These are phyloP conservation scores for Dichomitus squalens DNA, from an alignment of 1,284 basidiomycete genomes.

Conservation along the genomic window DNA sequence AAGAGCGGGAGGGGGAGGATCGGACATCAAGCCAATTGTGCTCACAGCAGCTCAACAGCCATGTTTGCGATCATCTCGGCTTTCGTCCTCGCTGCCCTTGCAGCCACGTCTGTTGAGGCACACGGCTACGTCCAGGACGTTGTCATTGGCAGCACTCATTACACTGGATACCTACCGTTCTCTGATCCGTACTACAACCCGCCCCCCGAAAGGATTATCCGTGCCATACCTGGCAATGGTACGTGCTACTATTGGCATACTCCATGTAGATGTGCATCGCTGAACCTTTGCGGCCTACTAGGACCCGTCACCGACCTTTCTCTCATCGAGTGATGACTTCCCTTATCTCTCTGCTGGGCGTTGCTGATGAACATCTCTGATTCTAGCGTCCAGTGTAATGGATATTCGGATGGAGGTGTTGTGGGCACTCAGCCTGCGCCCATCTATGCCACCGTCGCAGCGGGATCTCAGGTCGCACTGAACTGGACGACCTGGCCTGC, in stretches of 20 bases:
- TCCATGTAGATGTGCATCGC: too few species aligned
- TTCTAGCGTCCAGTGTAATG: constrained; percentile 45
- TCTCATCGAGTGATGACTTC: constrained; percentile 29
- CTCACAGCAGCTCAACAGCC: background rate
- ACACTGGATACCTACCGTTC: constrained; percentile 41
- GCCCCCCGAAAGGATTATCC: constrained; percentile 46
- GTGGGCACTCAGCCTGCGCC: constrained; percentile 45
- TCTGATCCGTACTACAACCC: constrained; percentile 41
- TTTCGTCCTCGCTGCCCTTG: constrained; percentile 2
- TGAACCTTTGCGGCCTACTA: too few species aligned
- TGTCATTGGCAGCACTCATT: constrained; percentile 31
- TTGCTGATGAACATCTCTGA: background rate
- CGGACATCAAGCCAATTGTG: background rate
- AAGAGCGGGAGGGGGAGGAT: background rate
- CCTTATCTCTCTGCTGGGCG: background rate
- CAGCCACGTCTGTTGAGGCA: constrained; percentile 17
- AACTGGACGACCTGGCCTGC: constrained; percentile 56
- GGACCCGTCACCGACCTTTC: constrained; percentile 32
- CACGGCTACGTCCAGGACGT: constrained; percentile 43
- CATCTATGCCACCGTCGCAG: constrained; percentile 44
- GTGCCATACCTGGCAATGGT: constrained; percentile 51
- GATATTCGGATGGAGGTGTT: constrained; percentile 40
- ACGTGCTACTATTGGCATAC: too few species aligned
- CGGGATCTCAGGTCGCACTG: constrained; percentile 43
- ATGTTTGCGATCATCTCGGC: constrained; percentile 11